Percentiles rank a stretch among this genome's conserved stretches.
Evolutionary conservation across 2,329 filamentous ascomycete species (phyloP).

Genomic region (Neophaeococcomyces mojaviensis): DNA sequence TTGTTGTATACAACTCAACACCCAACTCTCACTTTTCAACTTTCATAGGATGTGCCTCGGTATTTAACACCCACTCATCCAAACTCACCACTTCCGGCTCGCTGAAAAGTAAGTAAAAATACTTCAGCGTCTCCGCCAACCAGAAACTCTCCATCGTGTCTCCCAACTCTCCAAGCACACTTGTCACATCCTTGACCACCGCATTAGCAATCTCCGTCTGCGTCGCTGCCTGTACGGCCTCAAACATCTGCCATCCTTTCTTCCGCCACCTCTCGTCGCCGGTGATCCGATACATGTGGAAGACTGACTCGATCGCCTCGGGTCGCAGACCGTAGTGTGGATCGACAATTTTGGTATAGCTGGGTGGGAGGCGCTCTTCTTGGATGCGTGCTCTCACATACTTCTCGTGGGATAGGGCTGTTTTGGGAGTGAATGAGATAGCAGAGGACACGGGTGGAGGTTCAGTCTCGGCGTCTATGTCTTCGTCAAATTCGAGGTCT

Average conservation of each 20-base stretch:
- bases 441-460: conserved; percentile 2
- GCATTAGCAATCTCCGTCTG: conserved; percentile 56
- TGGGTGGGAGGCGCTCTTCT: conserved; percentile 37
- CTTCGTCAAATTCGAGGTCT: conserved; percentile 5
- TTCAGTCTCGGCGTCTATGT: conserved; percentile 4
- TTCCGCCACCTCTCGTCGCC: conserved; percentile 59
- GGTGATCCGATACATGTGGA: conserved; percentile 68
- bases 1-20: no score
- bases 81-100: conserved; percentile 36
- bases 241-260: conserved; percentile 69
- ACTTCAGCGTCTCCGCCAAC: conserved; percentile 47
- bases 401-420: conserved; percentile 33
- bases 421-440: conserved; percentile 13
- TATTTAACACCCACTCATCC: conserved; percentile 41
- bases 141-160: conserved; percentile 72
- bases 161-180: conserved; percentile 34
- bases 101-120: conserved; percentile 42
- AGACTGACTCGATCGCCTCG: conserved; percentile 74
- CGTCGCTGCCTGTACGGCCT: conserved; percentile 54
- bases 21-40: no score
- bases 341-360: conserved; percentile 33
- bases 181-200: conserved; percentile 59
- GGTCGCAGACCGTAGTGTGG: conserved; percentile 44
- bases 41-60: conserved; percentile 35
- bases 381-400: conserved; percentile 33